phyloP scores from a whole-genome alignment of 106 monocot species.

The Apostasia shenzhenica region DNA sequence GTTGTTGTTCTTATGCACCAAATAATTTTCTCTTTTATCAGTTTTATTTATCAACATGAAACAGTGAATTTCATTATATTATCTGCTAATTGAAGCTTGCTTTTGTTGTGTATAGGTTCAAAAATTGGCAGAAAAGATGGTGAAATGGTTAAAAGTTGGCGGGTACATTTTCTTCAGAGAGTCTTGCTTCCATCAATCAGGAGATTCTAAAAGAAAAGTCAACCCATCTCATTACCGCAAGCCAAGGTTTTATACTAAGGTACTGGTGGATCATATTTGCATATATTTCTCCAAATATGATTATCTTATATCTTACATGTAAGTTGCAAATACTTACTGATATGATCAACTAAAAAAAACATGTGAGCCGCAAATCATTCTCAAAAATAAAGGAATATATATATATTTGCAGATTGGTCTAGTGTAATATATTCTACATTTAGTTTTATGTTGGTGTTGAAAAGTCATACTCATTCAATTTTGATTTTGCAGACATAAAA shows the following conservation, averaged over 20 bases:
- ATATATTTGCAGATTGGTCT: no score
- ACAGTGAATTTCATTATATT: no score
- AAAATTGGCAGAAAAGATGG: slow-evolving; percentile 66
- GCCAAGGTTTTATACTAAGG: slow-evolving; percentile 97
- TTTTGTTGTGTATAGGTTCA: slow-evolving; percentile 51
- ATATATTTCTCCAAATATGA: background rate
- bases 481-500: no score
- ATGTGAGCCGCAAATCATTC: no score
- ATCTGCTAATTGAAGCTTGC: background rate
- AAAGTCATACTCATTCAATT: no score
- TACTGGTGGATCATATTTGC: slow-evolving; percentile 2
- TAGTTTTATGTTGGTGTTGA: no score
- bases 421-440: no score
- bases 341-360: no score
- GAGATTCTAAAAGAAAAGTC: slow-evolving; percentile 87
- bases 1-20: no score
- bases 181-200: slow-evolving; percentile 98
- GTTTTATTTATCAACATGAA: no score
- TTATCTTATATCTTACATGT: background rate
- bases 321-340: background rate
- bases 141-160: slow-evolving; percentile 92
- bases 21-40: no score
- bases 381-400: no score
- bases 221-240: slow-evolving; percentile 97
- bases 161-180: slow-evolving; percentile 96